phyloP scores from a whole-genome alignment of 2,329 filamentous ascomycete genomes.

The Talaromyces sp. region DNA sequence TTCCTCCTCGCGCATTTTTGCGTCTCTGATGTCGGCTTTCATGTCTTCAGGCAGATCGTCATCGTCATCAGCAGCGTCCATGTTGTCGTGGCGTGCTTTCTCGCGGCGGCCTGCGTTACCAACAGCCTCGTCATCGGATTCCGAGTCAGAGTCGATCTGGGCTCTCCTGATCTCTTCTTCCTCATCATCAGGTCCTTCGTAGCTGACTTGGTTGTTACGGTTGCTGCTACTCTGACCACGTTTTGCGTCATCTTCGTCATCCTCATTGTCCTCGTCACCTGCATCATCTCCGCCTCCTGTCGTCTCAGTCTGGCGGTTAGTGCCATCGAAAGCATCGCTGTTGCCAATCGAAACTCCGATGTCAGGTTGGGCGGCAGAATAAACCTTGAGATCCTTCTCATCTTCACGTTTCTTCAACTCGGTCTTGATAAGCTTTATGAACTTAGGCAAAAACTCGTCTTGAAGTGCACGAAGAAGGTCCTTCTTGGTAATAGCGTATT shows the following conservation, averaged over 20 bases:
- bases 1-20: slow-evolving; percentile 54
- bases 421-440: slow-evolving; percentile 64
- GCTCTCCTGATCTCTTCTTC: slow-evolving; percentile 72
- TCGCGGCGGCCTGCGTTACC: not conserved
- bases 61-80: slow-evolving; percentile 36
- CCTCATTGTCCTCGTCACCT: slow-evolving; percentile 62
- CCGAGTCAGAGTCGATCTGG: slow-evolving; percentile 53
- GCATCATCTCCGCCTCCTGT: slow-evolving; percentile 57
- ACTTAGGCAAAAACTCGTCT: slow-evolving; percentile 65
- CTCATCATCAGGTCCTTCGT: slow-evolving; percentile 87
- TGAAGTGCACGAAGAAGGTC: slow-evolving; percentile 80
- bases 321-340: slow-evolving; percentile 42
- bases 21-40: slow-evolving; percentile 35
- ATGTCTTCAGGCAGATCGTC: slow-evolving; percentile 42
- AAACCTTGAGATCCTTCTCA: slow-evolving; percentile 49
- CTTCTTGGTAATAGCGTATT: slow-evolving; percentile 72
- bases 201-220: slow-evolving; percentile 74
- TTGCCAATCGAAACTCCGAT: slow-evolving; percentile 60
- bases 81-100: slow-evolving; percentile 23
- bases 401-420: slow-evolving; percentile 74
- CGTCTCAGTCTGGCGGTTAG: slow-evolving; percentile 42
- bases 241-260: slow-evolving; percentile 67
- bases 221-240: slow-evolving; percentile 60
- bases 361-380: slow-evolving; percentile 67
- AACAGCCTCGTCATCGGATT: slow-evolving; percentile 20